Evolutionary conservation across 2,329 filamentous ascomycete genomes (phyloP).

Genomic region (Pezicula radicicola): DNA sequence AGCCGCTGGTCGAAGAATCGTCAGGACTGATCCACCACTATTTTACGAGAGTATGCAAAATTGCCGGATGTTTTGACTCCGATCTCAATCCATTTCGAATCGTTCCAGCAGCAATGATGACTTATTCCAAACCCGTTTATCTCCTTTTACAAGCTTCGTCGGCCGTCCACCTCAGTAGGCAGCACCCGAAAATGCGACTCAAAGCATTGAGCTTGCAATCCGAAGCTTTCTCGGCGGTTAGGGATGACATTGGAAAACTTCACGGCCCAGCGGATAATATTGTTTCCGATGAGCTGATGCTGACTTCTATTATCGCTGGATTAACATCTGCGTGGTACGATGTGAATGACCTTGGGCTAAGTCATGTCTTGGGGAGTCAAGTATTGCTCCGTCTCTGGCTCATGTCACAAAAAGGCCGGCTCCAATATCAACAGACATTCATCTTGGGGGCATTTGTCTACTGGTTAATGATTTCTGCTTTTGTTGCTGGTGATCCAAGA

Average conservation of each 20-base stretch:
- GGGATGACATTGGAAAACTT: conserved; percentile 4
- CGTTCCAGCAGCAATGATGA: conserved; percentile 7
- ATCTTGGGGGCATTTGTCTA: conserved; percentile 8
- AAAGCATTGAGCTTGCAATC: conserved; percentile 8
- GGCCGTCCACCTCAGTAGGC: conserved; percentile 6
- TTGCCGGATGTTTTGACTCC: conserved; percentile 10
- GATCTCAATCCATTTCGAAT: conserved; percentile 6
- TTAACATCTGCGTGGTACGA: conserved; percentile 10
- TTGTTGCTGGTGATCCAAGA: conserved; percentile 3
- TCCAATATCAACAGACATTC: conserved; percentile 9
- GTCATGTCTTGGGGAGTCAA: conserved; percentile 7
- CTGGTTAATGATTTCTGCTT: conserved; percentile 8
- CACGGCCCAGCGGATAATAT: not conserved
- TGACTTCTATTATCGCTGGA: conserved; percentile 8
- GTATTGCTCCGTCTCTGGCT: conserved; percentile 7
- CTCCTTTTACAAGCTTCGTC: conserved; percentile 9
- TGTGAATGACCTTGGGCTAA: conserved; percentile 7
- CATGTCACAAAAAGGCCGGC: not conserved
- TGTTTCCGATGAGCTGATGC: conserved; percentile 8
- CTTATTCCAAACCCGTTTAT: conserved; percentile 5
- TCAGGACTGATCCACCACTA: conserved; percentile 7
- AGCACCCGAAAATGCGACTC: conserved; percentile 5
- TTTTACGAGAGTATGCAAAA: conserved; percentile 7
- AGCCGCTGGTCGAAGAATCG: conserved; percentile 1
- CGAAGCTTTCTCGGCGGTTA: conserved; percentile 8